phyloP scores from a whole-genome alignment of 306 rosid genomes.

The Dryas drummondii region DNA sequence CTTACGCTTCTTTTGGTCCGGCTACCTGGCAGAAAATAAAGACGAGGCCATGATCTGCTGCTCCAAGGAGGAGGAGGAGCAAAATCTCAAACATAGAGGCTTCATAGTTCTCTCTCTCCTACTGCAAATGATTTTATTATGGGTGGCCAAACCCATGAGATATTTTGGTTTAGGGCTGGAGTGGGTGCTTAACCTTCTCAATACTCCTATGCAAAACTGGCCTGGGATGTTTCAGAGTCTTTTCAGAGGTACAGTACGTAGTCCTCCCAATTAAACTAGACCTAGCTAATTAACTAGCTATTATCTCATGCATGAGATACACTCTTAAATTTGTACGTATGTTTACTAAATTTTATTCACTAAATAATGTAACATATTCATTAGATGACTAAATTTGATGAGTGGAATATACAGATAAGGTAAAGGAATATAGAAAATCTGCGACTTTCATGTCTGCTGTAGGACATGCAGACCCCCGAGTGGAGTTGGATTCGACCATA shows the following conservation, averaged over 20 bases:
- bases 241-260: not conserved
- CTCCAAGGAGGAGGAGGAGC: not conserved
- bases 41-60: not conserved
- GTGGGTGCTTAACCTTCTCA: conserved; percentile 5
- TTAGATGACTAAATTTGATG: too few species aligned
- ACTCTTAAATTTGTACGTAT: too few species aligned
- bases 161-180: not conserved
- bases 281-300: too few species aligned
- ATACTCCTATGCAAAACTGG: not conserved
- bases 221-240: not conserved
- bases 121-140: conserved; percentile 6
- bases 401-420: not conserved
- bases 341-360: too few species aligned
- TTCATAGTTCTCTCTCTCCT: not conserved
- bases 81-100: not conserved
- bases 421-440: not conserved
- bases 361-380: too few species aligned
- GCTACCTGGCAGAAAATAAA: not conserved
- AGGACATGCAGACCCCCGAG: conserved; percentile 17
- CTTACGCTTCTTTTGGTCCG: not conserved
- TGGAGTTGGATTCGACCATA: conserved; percentile 10
- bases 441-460: conserved; percentile 10
- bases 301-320: too few species aligned
- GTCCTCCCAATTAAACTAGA: not conserved
- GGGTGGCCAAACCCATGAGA: not conserved